Evolutionary conservation across 2,329 filamentous ascomycete species (phyloP), one percentile per base, ranked within the genome.

Genomic region (Fusarium musae): DNA sequence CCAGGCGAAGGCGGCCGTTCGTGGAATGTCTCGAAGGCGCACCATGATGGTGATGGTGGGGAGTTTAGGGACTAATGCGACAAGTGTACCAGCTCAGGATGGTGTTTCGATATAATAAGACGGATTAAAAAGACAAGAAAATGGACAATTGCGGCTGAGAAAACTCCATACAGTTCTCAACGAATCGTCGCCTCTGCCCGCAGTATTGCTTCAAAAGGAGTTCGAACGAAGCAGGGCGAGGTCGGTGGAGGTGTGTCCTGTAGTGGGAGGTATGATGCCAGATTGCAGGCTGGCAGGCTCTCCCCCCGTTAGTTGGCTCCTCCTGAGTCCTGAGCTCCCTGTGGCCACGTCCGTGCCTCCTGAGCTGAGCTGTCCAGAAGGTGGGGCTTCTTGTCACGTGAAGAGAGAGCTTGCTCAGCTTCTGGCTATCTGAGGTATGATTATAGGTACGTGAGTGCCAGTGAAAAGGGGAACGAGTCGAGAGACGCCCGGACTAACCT

Each of bases 1-100:
- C 96, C 96, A 99, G 80, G 96, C 94, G 83, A 99, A 99, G 79
- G 96, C 93, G 83, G 96, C 96, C 79, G 96, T 99, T 85, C 96
- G 91, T 82, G 95, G 93, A 81, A 99, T 97, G 87, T 98, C 95
- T 88, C 96, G 91, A 84, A 98, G 88, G 86, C 95, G 93, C 84
- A 98, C 96, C 96, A 99, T 99, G 83, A 77, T 85, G 81, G 78
- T 76, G 78, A 77, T 76, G 76, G 76, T 67, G 79, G 80, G 79
- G 64, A 67, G 63, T 42, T 53, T 46, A 67, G 49, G 49, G 69
- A 68, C 64, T 73, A 67, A 77, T 75, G 66, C 74, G 71, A 78
- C 71, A 70, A 69, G 70, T 59, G 59, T 66, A 66, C 75, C 70
- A 74, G 71, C 57, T 76, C 69, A 64, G 62, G 66, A 74, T 58